Evolutionary conservation across 441 rosid species (phyloP).

Genomic region (Eruca vesicaria): DNA sequence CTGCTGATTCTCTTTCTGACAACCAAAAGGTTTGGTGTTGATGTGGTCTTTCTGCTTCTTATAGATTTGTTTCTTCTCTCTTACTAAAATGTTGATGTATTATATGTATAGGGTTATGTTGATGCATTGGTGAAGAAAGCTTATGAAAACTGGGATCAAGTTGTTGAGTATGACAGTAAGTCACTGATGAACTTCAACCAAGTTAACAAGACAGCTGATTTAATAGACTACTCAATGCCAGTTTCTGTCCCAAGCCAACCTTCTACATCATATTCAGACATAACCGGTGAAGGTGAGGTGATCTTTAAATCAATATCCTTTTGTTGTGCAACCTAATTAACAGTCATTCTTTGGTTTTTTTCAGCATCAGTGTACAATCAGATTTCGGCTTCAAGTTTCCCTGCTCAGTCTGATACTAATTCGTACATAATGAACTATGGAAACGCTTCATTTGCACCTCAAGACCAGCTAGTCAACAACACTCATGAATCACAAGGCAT

Average conservation of each 20-base stretch:
- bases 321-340: not conserved
- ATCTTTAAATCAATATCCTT: not conserved
- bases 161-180: constrained; percentile 89
- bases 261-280: constrained; percentile 52
- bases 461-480: constrained; percentile 49
- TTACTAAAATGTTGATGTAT: not conserved
- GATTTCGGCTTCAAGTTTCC: constrained; percentile 41
- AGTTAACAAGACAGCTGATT: constrained; percentile 36
- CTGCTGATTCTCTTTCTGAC: constrained; percentile 82
- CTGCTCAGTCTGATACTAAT: constrained; percentile 47
- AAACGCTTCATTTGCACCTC: constrained; percentile 42
- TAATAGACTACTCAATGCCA: constrained; percentile 47
- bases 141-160: constrained; percentile 92
- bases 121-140: constrained; percentile 88
- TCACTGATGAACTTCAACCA: constrained; percentile 61
- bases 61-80: not conserved
- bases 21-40: constrained; percentile 65
- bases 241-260: constrained; percentile 54
- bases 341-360: not conserved
- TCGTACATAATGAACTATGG: constrained; percentile 47
- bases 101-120: constrained; percentile 52
- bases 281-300: constrained; percentile 57
- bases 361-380: constrained; percentile 56
- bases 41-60: not conserved
- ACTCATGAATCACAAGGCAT: constrained; percentile 34